Conservation (phyloP, 2,329 filamentous ascomycete species). For the Fusarium heterosporum region DNA sequence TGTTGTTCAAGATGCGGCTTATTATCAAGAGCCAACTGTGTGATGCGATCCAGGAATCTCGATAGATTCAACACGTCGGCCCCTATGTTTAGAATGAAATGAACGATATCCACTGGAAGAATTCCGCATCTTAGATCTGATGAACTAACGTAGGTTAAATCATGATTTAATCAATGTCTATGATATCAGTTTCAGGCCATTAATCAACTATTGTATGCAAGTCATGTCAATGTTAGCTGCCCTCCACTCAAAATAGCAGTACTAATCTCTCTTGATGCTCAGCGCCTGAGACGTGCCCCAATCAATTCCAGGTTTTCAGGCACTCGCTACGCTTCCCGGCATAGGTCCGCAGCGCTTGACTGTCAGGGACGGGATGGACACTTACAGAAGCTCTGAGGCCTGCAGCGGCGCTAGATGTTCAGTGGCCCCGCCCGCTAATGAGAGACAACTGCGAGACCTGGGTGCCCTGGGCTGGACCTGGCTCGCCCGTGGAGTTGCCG, state of each 20-base stretch:
- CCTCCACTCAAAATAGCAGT: conserved; percentile 43
- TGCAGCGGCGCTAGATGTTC: conserved; percentile 45
- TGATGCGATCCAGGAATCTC: conserved; percentile 11
- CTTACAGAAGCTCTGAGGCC: conserved; percentile 41
- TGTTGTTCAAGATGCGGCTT: not conserved
- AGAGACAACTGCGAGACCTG: conserved; percentile 39
- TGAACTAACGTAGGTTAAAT: conserved; percentile 9
- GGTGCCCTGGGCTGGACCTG: conserved; percentile 30
- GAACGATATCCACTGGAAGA: not conserved
- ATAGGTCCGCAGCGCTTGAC: conserved; percentile 31
- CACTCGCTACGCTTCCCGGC: conserved; percentile 21
- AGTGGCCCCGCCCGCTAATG: conserved; percentile 47
- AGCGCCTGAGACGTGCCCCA: conserved; percentile 44
- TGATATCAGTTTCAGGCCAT: conserved; percentile 34
- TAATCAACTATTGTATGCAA: conserved; percentile 44
- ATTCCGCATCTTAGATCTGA: not conserved
- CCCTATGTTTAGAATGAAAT: conserved; percentile 1
- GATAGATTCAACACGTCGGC: not conserved
- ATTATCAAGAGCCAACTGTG: conserved; percentile 2
- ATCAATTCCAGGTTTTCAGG: conserved; percentile 39
- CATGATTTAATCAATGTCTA: conserved; percentile 11
- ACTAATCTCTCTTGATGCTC: conserved; percentile 45
- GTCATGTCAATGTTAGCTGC: conserved; percentile 39
- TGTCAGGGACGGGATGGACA: conserved; percentile 19
- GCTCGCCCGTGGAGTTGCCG: conserved; percentile 25